These are phyloP conservation scores for Beauveria australis DNA, from an alignment of 2,329 filamentous ascomycete genomes.

Conservation along the genomic window DNA sequence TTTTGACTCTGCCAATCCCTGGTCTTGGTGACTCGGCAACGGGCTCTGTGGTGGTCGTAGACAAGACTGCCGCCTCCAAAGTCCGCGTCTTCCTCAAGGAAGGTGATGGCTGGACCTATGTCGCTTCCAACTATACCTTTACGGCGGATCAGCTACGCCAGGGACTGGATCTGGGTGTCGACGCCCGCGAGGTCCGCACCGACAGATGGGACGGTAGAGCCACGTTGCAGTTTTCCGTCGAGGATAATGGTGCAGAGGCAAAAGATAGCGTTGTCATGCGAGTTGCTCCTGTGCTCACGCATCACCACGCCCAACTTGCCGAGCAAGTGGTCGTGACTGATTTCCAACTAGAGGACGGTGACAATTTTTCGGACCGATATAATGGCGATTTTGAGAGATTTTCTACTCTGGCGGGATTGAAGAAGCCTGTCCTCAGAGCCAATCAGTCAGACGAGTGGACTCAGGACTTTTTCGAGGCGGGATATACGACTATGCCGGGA, in stretches of 20 bases:
- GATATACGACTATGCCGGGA: conserved; percentile 3
- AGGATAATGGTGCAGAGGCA: conserved; percentile 13
- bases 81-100: conserved; percentile 23
- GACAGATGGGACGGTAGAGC: conserved; percentile 21
- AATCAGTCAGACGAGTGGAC: not conserved
- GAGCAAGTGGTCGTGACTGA: conserved; percentile 18
- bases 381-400: not conserved
- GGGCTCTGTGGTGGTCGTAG: conserved; percentile 13
- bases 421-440: not conserved
- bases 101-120: conserved; percentile 18
- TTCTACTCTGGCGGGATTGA: not conserved
- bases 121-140: conserved; percentile 20
- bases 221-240: conserved; percentile 22
- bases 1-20: conserved; percentile 22
- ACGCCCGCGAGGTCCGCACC: conserved; percentile 23
- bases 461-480: conserved; percentile 6
- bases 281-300: conserved; percentile 27
- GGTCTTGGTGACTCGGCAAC: conserved; percentile 13
- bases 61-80: conserved; percentile 12
- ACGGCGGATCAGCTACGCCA: conserved; percentile 18
- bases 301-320: conserved; percentile 26
- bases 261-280: conserved; percentile 23
- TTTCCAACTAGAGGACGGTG: not conserved
- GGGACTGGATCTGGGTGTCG: conserved; percentile 26
- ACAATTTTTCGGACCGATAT: not conserved